These are phyloP conservation scores for Aegilops umbellulata DNA, from an alignment of 176 grass and related monocot species.

Conservation along the genomic window DNA sequence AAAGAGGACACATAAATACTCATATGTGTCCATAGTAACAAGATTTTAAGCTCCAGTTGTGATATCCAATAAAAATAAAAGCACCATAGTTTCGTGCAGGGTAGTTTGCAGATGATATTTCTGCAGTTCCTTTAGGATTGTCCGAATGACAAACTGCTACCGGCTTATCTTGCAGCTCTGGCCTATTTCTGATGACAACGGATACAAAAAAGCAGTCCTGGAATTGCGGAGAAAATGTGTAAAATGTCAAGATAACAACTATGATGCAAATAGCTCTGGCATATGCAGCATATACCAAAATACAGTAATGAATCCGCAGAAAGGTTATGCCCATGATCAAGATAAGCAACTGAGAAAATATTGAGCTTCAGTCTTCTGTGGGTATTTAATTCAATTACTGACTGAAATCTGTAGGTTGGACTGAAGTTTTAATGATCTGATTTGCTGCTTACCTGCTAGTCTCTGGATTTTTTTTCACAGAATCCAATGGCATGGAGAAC, in stretches of 20 bases:
- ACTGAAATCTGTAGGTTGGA: neutral
- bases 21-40: conserved; percentile 11
- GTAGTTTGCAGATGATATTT: conserved; percentile 98
- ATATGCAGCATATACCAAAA: conserved; percentile 47
- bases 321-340: conserved; percentile 6
- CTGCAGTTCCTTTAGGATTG: conserved; percentile 91
- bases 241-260: too few relatives aligned
- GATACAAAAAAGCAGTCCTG: conserved; percentile 97
- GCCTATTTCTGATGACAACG: conserved; percentile 79
- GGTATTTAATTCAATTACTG: conserved; percentile 18
- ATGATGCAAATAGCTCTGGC: conserved; percentile 34
- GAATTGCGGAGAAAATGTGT: conserved; percentile 24
- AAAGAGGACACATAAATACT: conserved; percentile 20
- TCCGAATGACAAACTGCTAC: conserved; percentile 94
- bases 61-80: conserved; percentile 28
- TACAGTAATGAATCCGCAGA: conserved; percentile 42
- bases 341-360: conserved; percentile 4
- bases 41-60: neutral
- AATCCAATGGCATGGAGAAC: neutral
- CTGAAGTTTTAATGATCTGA: conserved; percentile 1
- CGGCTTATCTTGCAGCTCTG: conserved; percentile 79
- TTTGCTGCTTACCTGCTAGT: neutral
- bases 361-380: neutral
- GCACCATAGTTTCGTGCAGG: conserved; percentile 78
- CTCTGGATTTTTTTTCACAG: neutral